phyloP scores from a whole-genome alignment of 1,284 basidiomycete species.

The Cryptococcus sp. region DNA sequence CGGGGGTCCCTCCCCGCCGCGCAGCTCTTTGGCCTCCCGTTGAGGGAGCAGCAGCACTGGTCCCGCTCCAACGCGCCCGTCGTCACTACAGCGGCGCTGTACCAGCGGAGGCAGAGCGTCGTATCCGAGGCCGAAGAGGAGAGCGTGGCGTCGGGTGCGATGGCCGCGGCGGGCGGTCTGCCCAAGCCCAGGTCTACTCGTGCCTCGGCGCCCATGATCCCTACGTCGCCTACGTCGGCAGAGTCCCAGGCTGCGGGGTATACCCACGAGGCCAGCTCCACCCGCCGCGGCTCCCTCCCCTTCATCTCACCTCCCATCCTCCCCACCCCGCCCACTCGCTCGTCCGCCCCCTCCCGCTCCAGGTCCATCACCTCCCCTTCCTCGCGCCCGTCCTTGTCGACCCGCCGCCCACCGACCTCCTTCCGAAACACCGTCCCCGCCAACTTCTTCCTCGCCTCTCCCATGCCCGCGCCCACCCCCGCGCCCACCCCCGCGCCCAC shows the following conservation, averaged over 20 bases:
- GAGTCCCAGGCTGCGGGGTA: too few relatives aligned
- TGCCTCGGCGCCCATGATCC: not conserved
- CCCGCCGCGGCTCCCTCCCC: not conserved
- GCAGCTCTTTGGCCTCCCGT: slow-evolving; percentile 16
- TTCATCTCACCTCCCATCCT: not conserved
- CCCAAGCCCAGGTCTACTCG: not conserved
- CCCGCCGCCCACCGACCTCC: not conserved
- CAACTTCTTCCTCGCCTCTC: too few relatives aligned
- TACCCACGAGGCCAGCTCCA: too few relatives aligned
- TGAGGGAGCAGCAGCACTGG: slow-evolving; percentile 7
- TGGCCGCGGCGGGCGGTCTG: slow-evolving; percentile 4
- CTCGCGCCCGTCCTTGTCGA: not conserved
- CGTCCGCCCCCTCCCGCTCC: not conserved
- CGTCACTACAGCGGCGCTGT: slow-evolving; percentile 15
- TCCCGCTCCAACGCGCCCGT: slow-evolving; percentile 5
- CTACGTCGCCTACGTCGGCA: not conserved
- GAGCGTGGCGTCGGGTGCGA: slow-evolving; percentile 7
- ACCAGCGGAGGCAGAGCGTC: slow-evolving; percentile 16
- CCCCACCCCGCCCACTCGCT: not conserved
- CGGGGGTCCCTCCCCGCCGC: slow-evolving; percentile 22
- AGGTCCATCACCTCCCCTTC: not conserved
- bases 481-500: not conserved
- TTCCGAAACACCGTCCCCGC: not conserved
- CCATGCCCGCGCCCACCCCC: not conserved
- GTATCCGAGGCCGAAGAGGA: slow-evolving; percentile 9